Base-by-base conservation (phyloP, 768 basidiomycete species). In the Dendrothele bispora region DNA sequence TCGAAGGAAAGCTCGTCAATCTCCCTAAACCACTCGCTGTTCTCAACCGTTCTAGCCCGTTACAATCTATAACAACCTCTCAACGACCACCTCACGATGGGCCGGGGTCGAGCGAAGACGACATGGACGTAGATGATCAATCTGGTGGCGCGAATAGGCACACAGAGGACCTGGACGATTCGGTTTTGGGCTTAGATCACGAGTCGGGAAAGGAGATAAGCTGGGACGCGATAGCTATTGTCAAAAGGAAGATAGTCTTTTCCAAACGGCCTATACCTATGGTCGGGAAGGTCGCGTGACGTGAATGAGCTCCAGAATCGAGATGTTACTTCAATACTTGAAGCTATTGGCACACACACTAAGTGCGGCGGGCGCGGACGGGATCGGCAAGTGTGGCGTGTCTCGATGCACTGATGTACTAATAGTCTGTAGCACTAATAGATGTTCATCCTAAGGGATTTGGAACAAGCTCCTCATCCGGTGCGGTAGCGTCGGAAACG, bases 1-100 rank as follows among this genome's bases (percentile, higher is more conserved):
- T 98, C 4, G 95, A 98, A 60, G 94, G 94, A 44, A 90, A 88
- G 61, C 73, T 95, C 50, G 75, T 81, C 27, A 73, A 67, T 37
- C 74, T 98, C 6, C 68, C 85, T 2, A 95, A 91, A 61, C 92
- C 94, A 0, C 74, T 91, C 24, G 95, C 88, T 3, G 79, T 97
- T 34, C 74, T 97, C 25, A 71, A 77, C 51, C 78, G 81, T 39
- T 65, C 67, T 49, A 56, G 51, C 20, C 12, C 57, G 4, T n/a
- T 18, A 46, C n/a, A 28, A 46, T 24, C 30, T 35, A 22, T 38
- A 22, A 14, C 40, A 24, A 44, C 20, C 53, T 47, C 8, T 26
- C 44, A 18, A 50, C 58, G 42, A 55, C 58, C 29, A 57, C 59
- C n/a, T 53, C 58, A 7, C 52, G 43, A 2, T 61, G 56, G 30